A percentile compares a stretch with the other conserved stretches of the same genome.
phyloP scores from a whole-genome alignment of 2,329 filamentous ascomycete species.

The Alternaria rosae region DNA sequence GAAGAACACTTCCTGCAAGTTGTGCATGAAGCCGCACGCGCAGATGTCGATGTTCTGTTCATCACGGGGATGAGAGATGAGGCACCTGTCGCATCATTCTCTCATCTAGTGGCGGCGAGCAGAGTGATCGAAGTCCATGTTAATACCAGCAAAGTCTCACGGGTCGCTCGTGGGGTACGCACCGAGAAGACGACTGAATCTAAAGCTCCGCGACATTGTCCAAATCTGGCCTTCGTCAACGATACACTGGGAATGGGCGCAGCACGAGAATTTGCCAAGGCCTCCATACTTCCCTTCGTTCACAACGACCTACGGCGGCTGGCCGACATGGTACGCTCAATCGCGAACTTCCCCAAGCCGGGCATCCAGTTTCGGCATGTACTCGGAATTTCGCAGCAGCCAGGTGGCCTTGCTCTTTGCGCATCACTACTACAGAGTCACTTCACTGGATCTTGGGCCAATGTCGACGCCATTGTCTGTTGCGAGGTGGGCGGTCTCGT shows the following conservation, averaged over 20 bases:
- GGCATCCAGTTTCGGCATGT: conserved; percentile 66
- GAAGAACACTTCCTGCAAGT: conserved; percentile 52
- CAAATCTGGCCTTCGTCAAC: conserved; percentile 63
- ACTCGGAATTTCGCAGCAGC: conserved; percentile 62
- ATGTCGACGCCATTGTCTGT: conserved; percentile 56
- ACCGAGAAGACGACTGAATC: conserved; percentile 17
- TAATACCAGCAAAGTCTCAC: conserved; percentile 48
- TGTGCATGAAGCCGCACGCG: conserved; percentile 48
- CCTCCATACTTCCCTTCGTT: conserved; percentile 56
- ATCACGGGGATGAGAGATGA: conserved; percentile 71
- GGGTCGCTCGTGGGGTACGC: conserved; percentile 48
- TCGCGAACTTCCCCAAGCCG: conserved; percentile 60
- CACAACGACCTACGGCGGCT: conserved; percentile 58
- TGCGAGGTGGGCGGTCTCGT: conserved; percentile 67
- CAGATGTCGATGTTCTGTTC: conserved; percentile 61
- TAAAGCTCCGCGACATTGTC: conserved; percentile 36
- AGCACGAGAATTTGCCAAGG: conserved; percentile 53
- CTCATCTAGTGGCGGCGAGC: conserved; percentile 62
- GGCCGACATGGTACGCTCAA: conserved; percentile 57
- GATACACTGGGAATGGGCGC: conserved; percentile 52
- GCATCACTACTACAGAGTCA: conserved; percentile 58
- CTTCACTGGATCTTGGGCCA: conserved; percentile 58
- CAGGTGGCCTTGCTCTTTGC: conserved; percentile 61
- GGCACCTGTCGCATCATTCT: conserved; percentile 62
- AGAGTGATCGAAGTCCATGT: conserved; percentile 64